Evolutionary conservation across 2,329 filamentous ascomycete genomes (phyloP), one percentile per base, ranked within the genome.

Genomic region (Botryotinia convoluta): DNA sequence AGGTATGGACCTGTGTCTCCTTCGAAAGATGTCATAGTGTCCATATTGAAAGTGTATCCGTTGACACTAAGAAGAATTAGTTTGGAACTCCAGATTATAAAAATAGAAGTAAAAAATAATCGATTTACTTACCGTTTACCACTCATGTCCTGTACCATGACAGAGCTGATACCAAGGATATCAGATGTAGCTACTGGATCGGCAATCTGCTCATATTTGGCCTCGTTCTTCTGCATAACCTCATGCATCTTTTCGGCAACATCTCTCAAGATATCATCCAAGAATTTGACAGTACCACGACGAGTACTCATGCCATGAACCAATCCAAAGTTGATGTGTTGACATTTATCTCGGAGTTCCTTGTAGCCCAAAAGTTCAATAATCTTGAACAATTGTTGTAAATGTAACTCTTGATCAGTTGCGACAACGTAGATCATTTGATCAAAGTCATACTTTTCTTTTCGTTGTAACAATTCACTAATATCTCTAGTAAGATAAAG

Each of bases 141-240:
- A 77, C 89, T 92, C 94, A 98, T 97, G 81, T 98, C 96, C 83
- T 98, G 95, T 32, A 97, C 94, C 94, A 98, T 98, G 81, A 98
- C 95, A 80, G 93, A 92, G 76, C 92, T 95, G 81, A 98, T 98
- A 76, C 95, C 96, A 4, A 98, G 88, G 18, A 89, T 93, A 84
- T 98, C 96, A 75, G 96, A 94, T 16, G 91, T 92, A 72, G 89
- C 88, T 72, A 90, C 90, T 0, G 95, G 95, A 82, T 98, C 87
- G 80, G 91, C 92, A 32, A 99, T 91, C 83, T 98, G 94, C 73
- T 90, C 85, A 83, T 98, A 99, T 86, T 99, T 99, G 80, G 88
- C 87, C 79, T 92, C 87, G 82, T 98, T 98, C 85, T 92, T 92
- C 83, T 86, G 90, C 96, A 99, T 99, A 69, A 97, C 93, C 75